phyloP scores from a whole-genome alignment of 352 stramenopile genomes.

The Achlya hypogyna region DNA sequence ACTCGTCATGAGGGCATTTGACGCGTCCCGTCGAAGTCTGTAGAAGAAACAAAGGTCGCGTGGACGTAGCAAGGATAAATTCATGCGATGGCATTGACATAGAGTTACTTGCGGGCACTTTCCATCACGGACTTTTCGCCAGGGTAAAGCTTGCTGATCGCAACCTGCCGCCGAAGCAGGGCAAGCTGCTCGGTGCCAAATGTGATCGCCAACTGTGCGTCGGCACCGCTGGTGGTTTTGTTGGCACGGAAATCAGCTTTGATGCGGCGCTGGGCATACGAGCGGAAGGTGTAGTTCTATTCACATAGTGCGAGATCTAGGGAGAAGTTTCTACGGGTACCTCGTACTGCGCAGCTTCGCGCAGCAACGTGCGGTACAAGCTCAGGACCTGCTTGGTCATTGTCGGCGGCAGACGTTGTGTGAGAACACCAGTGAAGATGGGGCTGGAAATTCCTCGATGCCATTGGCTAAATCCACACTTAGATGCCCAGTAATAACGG shows the following conservation, averaged over 20 bases:
- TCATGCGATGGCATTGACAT: background rate
- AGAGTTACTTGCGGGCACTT: constrained; percentile 2
- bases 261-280: constrained; percentile 13
- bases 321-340: background rate
- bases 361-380: constrained; percentile 14
- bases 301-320: background rate
- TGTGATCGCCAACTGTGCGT: background rate
- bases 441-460: background rate
- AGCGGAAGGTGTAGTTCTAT: constrained; percentile 21
- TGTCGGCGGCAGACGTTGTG: background rate
- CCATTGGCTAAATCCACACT: constrained; percentile 7
- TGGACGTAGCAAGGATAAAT: background rate
- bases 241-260: constrained; percentile 18
- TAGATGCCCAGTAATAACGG: background rate
- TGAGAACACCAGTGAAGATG: constrained; percentile 9
- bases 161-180: constrained; percentile 14
- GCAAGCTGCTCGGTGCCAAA: constrained; percentile 13
- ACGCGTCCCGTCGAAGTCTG: too few relatives aligned
- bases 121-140: constrained; percentile 21
- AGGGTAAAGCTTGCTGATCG: constrained; percentile 21
- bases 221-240: background rate
- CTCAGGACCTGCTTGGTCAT: background rate
- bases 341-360: constrained; percentile 12
- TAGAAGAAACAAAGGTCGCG: background rate
- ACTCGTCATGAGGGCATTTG: too few relatives aligned